phyloP scores from a whole-genome alignment of 2,329 filamentous ascomycete genomes.

The Mycosphaerella sp. region DNA sequence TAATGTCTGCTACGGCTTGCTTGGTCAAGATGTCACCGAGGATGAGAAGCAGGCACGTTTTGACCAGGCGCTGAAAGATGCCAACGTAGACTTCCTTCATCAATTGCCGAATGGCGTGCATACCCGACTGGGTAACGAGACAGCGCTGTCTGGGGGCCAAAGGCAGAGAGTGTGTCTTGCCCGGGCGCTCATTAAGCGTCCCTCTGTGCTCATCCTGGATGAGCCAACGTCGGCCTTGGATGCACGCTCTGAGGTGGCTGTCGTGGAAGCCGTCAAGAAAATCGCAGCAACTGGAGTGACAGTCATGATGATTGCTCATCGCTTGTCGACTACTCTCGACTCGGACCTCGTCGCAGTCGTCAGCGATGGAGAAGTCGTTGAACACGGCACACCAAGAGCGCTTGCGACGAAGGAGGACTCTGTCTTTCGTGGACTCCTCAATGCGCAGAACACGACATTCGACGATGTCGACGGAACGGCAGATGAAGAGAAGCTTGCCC shows the following conservation, averaged over 20 bases:
- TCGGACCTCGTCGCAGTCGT: slow-evolving; percentile 75
- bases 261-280: slow-evolving; percentile 40
- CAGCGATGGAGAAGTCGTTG: slow-evolving; percentile 58
- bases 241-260: slow-evolving; percentile 38
- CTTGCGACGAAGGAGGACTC: slow-evolving; percentile 38
- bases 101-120: slow-evolving; percentile 41
- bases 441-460: slow-evolving; percentile 24
- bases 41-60: slow-evolving; percentile 25
- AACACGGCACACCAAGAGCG: slow-evolving; percentile 56
- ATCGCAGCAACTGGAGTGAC: slow-evolving; percentile 50
- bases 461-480: not conserved
- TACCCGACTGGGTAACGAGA: slow-evolving; percentile 40
- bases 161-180: slow-evolving; percentile 44
- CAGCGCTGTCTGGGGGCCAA: slow-evolving; percentile 43
- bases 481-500: slow-evolving; percentile 4
- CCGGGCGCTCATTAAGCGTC: slow-evolving; percentile 41
- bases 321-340: slow-evolving; percentile 69
- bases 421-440: slow-evolving; percentile 27
- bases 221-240: slow-evolving; percentile 44
- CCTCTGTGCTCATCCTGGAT: slow-evolving; percentile 42
- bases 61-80: slow-evolving; percentile 34
- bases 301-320: slow-evolving; percentile 65
- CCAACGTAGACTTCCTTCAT: slow-evolving; percentile 41
- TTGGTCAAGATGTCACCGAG: slow-evolving; percentile 20
- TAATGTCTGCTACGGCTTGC: slow-evolving; percentile 39